Evolutionary conservation across 1,139 yeast genomes (phyloP), one percentile per base, ranked within the genome.

Genomic region (Entelexis paramagnoliae): DNA sequence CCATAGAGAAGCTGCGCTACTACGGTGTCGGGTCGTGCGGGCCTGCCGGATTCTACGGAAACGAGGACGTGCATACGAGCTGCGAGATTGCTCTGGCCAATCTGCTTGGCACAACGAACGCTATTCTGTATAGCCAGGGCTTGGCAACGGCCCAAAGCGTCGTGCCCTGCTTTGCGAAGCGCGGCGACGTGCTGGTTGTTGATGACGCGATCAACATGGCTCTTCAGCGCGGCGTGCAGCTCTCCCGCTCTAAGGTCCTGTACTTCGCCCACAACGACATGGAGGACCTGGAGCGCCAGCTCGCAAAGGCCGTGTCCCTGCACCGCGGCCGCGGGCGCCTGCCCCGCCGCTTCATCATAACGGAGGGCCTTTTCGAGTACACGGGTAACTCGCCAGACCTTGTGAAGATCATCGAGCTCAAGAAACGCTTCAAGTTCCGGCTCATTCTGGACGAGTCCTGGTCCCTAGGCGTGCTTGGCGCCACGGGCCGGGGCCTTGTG

Each of bases 21-120:
- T 80, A 84, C 53, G 99, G 99, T 63, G 97, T 91, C 49, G 98
- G 99, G 58, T 93, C 97, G 1, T 91, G 99, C 72, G 96, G 97
- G 29, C 97, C 99, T 2, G 95, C 97, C 41, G 95, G 95, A 55
- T 91, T 91, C 62, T 91, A 89, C 67, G 99, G 98, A 55, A 84
- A 91, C 58, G 96, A 88, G 68, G 96, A 88, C 65, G 88, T 82
- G 35, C 98, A 91, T 64, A 82, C 81, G 54, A 74, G 83, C 61
- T 74, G 87, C 57, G 95, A 89, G 66, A 80, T 80, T 61, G 83
- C 80, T 59, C 70, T 91, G 58, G 80, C 96, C 9, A 67, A 70
- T 36, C 91, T 80, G 62, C 76, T 89, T 58, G 88, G 83, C 26
- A 76, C 86, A 7, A 95, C 86, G 58, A 77, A 77, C 54, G 81